Evolutionary conservation across 805 yeast genomes (phyloP), one percentile per base, ranked within the genome.

Genomic region (Barnettozyma siamensis): DNA sequence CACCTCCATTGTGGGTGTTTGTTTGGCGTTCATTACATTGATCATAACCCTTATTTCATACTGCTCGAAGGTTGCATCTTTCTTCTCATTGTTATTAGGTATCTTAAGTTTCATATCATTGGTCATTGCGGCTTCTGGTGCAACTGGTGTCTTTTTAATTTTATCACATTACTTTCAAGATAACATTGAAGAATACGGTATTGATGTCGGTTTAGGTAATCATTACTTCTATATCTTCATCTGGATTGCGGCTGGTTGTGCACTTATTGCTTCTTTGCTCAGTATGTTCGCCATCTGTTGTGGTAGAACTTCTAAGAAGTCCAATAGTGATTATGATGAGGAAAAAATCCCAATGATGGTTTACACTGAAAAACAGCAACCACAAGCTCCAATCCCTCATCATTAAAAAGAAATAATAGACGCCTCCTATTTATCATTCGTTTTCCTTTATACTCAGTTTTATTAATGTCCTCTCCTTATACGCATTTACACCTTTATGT

Each of bases 181-280:
- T 27, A 63, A 65, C 27, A 60, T 62, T 11, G 57, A 53, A 2
- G 57, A 58, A 3, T 78, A 67, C 50, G 94, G 94, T 13, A 69
- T 81, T 36, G 57, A 60, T 30, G 74, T 86, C 2, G 56, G 58
- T 29, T 53, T 85, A 38, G 73, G 76, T 27, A 62, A 64, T 16
- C 60, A 63, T 30, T 42, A 52, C 38, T 81, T 73, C 49, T 72
- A 76, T 40, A 88, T 78, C 3, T 60, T 80, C 35, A 63, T 77
- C 8, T 85, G 91, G 93, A 77, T 76, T 12, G 70, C 80, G 1
- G 73, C 70, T 3, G 80, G 60, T 13, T 76, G 78, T 7, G 53
- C 72, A 2, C 44, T 75, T 13, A 38, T 70, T 37, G 58, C 75
- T 12, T 47, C 61, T n/a, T 16, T 72, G 17, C 45, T 60, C 42